phyloP scores from a whole-genome alignment of 371 early-diverging fungal species.

The Rhizopus sp. region DNA sequence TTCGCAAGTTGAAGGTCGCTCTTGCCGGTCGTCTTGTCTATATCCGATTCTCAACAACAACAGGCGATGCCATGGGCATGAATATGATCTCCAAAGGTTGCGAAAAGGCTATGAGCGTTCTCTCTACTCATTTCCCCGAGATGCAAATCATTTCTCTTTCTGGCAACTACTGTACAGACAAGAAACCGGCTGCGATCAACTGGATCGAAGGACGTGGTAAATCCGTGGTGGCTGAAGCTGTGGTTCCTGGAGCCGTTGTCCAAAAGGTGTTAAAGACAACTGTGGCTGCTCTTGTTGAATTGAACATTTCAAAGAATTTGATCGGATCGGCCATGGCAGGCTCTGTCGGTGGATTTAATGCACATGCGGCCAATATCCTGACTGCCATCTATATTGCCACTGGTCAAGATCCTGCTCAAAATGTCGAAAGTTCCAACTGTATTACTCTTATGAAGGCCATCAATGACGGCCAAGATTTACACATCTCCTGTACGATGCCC shows the following conservation, averaged over 20 bases:
- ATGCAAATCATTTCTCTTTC: slow-evolving; percentile 85
- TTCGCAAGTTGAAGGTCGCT: slow-evolving; percentile 82
- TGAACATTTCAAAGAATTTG: slow-evolving; percentile 90
- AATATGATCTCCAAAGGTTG: slow-evolving; percentile 99
- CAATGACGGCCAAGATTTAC: slow-evolving; percentile 76
- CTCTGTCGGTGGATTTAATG: slow-evolving; percentile 93
- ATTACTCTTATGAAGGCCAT: slow-evolving; percentile 94
- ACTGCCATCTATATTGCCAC: slow-evolving; percentile 95
- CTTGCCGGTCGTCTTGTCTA: slow-evolving; percentile 85
- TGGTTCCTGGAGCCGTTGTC: slow-evolving; percentile 81
- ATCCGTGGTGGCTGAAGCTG: slow-evolving; percentile 89
- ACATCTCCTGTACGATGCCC: slow-evolving; percentile 94
- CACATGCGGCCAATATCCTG: slow-evolving; percentile 95
- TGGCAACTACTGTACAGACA: slow-evolving; percentile 97
- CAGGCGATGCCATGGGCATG: slow-evolving; percentile 99
- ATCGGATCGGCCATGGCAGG: slow-evolving; percentile 97
- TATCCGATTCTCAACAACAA: slow-evolving; percentile 88
- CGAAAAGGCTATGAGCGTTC: slow-evolving; percentile 72
- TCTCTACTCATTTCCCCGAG: slow-evolving; percentile 66
- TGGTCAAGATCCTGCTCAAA: slow-evolving; percentile 98
- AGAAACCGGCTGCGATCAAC: slow-evolving; percentile 97
- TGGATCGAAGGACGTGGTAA: slow-evolving; percentile 98
- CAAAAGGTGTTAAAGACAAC: slow-evolving; percentile 88
- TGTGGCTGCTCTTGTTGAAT: slow-evolving; percentile 74
- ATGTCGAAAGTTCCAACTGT: slow-evolving; percentile 94